Evolutionary conservation across 495 filamentous ascomycete species (phyloP).

Genomic region (Penicillium paxilli): DNA sequence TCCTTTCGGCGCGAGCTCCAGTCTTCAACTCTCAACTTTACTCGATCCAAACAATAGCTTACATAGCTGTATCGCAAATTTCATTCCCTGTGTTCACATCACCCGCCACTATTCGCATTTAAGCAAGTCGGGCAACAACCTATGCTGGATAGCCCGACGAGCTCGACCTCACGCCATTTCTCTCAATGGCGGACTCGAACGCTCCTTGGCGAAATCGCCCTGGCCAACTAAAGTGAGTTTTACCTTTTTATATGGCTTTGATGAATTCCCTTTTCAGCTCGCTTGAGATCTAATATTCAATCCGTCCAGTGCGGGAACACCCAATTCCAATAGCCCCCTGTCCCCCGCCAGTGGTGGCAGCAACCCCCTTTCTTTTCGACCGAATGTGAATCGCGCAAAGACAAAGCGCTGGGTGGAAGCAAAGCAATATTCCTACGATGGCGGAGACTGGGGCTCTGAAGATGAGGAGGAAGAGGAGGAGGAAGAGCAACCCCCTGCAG

Average conservation of each 20-base stretch:
- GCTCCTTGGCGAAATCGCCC: slow-evolving; percentile 25
- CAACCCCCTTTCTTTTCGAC: slow-evolving; percentile 60
- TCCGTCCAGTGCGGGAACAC: slow-evolving; percentile 17
- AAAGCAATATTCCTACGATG: slow-evolving; percentile 83
- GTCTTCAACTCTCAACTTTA: background rate
- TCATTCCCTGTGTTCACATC: background rate
- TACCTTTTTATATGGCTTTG: too few relatives aligned
- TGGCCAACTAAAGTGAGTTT: slow-evolving; percentile 26
- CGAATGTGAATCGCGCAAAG: slow-evolving; percentile 87
- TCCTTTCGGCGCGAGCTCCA: too few relatives aligned
- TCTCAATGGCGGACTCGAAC: slow-evolving; percentile 23
- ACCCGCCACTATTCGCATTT: background rate
- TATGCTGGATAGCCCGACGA: slow-evolving; percentile 16
- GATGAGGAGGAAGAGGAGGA: slow-evolving; percentile 76
- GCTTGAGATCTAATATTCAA: slow-evolving; percentile 16
- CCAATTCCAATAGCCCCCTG: slow-evolving; percentile 30
- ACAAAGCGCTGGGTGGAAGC: slow-evolving; percentile 96
- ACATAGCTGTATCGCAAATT: too few relatives aligned
- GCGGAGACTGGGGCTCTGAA: slow-evolving; percentile 90
- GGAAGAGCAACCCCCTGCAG: slow-evolving; percentile 45
- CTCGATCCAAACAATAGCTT: too few relatives aligned
- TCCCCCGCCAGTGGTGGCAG: slow-evolving; percentile 26
- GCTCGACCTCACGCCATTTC: slow-evolving; percentile 5
- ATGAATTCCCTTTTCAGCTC: too few relatives aligned
- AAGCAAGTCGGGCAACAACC: slow-evolving; percentile 14